phyloP scores from a whole-genome alignment of 768 basidiomycete genomes.

The Daedaleopsis nitida region DNA sequence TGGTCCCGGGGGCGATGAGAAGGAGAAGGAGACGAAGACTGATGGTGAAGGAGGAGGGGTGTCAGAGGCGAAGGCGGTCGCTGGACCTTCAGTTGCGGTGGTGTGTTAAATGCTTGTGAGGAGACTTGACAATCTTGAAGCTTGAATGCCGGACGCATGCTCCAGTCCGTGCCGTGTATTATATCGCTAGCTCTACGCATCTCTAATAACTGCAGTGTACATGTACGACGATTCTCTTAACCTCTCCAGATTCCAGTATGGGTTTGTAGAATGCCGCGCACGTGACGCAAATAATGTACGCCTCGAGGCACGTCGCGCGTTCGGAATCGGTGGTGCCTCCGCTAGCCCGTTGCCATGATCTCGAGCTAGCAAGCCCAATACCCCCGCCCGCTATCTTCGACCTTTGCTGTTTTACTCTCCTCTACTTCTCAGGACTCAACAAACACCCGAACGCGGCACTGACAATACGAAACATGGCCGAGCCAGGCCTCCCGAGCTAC shows the following conservation, averaged over 20 bases:
- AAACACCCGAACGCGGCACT: not conserved
- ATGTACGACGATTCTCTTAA: no score
- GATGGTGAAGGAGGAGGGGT: not conserved
- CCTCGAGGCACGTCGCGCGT: slow-evolving; percentile 16
- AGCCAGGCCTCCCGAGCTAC: slow-evolving; percentile 14
- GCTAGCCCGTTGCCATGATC: not conserved
- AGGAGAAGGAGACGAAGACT: not conserved
- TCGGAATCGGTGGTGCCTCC: not conserved
- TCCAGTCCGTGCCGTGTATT: not conserved
- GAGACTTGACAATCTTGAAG: not conserved
- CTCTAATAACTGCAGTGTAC: not conserved
- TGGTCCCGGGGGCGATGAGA: not conserved
- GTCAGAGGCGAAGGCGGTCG: not conserved
- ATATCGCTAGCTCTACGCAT: not conserved
- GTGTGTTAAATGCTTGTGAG: not conserved
- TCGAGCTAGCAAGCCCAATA: not conserved
- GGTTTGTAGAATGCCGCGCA: not conserved
- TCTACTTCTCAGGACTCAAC: not conserved
- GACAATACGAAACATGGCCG: not conserved
- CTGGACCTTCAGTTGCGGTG: no score
- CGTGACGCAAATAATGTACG: slow-evolving; percentile 5
- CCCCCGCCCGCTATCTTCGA: not conserved
- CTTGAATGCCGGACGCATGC: not conserved
- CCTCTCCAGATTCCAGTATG: no score
- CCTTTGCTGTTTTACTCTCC: not conserved